A percentile compares a stretch with the other conserved stretches of the same genome.
phyloP scores from a whole-genome alignment of 176 grass and related monocot species.

The Bonia amplexicaulis region DNA sequence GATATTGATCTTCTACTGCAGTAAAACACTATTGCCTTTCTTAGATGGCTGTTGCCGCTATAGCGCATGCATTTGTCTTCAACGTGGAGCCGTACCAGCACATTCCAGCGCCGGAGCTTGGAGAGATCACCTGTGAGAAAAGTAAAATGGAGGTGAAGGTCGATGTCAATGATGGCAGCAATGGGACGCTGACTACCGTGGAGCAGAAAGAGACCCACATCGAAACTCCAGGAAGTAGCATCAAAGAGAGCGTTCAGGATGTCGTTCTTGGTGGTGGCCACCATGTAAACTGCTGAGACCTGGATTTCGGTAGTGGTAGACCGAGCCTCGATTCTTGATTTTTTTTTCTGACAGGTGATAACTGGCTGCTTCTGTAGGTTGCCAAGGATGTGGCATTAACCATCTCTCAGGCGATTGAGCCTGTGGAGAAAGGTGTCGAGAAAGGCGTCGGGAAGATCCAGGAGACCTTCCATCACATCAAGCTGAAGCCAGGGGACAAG shows the following conservation, averaged over 20 bases:
- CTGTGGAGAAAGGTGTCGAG: constrained; percentile 73
- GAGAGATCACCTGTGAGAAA: constrained; percentile 35
- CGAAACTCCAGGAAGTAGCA: constrained; percentile 70
- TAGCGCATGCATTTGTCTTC: constrained; percentile 74
- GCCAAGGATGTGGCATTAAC: constrained; percentile 77
- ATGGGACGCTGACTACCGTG: constrained; percentile 14
- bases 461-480: constrained; percentile 62
- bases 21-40: constrained; percentile 23
- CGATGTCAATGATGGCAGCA: constrained; percentile 1
- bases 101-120: constrained; percentile 23
- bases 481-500: constrained; percentile 33
- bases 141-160: constrained; percentile 44
- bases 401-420: constrained; percentile 76
- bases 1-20: neutral
- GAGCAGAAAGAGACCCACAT: constrained; percentile 56
- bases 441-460: constrained; percentile 83
- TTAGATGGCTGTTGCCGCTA: constrained; percentile 81
- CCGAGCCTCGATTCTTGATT: neutral
- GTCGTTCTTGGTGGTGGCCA: constrained; percentile 64
- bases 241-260: constrained; percentile 79
- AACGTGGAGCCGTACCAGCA: constrained; percentile 48
- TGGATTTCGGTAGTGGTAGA: neutral
- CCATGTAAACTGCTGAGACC: constrained; percentile 45
- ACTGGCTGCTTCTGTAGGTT: constrained; percentile 37
- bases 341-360: neutral